Evolutionary conservation across 1,284 basidiomycete genomes (phyloP).

Genomic region (Sporisorium scitamineum): DNA sequence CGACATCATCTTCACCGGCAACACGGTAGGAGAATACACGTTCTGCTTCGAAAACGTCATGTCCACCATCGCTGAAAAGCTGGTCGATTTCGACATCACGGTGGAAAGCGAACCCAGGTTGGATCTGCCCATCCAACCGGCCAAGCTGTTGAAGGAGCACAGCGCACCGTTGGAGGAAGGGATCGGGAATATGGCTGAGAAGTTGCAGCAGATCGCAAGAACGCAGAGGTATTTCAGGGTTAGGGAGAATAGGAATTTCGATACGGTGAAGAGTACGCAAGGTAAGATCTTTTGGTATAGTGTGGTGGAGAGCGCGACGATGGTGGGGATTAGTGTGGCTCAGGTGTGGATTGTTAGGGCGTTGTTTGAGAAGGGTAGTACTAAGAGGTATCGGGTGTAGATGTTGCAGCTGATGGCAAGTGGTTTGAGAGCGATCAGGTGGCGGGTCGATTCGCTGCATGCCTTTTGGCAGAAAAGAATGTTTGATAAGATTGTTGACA

Average conservation of each 20-base stretch:
- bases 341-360: constrained; percentile 65
- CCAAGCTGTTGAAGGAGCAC: constrained; percentile 60
- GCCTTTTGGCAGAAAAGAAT: too few relatives aligned
- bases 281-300: constrained; percentile 64
- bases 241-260: constrained; percentile 66
- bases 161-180: constrained; percentile 64
- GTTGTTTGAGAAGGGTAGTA: constrained; percentile 63
- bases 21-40: constrained; percentile 91
- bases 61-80: constrained; percentile 59
- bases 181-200: constrained; percentile 52
- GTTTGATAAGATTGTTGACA: too few relatives aligned
- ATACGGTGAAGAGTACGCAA: constrained; percentile 62
- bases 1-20: constrained; percentile 96
- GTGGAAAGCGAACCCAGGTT: constrained; percentile 67
- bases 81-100: constrained; percentile 69
- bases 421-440: too few relatives aligned
- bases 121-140: constrained; percentile 59
- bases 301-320: constrained; percentile 58
- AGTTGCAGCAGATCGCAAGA: constrained; percentile 55
- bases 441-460: too few relatives aligned
- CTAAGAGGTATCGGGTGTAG: constrained; percentile 65
- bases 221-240: constrained; percentile 67
- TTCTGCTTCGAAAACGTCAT: constrained; percentile 97
- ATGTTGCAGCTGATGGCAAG: too few relatives aligned
- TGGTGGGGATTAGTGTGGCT: constrained; percentile 61